Percentiles rank a stretch among this genome's conserved stretches.
Conservation (phyloP, 495 filamentous ascomycete genomes). For the Penicillium silybi region DNA sequence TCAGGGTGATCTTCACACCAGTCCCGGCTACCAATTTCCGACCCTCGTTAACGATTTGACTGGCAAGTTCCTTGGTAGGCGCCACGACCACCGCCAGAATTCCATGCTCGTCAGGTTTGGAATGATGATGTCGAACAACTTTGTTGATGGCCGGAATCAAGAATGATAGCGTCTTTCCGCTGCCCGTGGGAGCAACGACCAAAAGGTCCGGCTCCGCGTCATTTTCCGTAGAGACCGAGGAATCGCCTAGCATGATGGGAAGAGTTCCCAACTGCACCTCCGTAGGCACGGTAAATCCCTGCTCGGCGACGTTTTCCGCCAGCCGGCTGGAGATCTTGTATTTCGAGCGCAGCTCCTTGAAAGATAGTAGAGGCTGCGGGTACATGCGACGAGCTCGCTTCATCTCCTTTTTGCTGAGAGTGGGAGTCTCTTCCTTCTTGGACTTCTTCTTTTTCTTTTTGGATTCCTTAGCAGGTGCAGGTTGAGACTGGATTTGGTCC, state of each 20-base stretch:
- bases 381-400: slow-evolving; percentile 54
- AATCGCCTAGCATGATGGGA: slow-evolving; percentile 63
- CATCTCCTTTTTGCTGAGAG: slow-evolving; percentile 49
- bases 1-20: slow-evolving; percentile 71
- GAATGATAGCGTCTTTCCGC: slow-evolving; percentile 95
- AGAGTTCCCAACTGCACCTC: slow-evolving; percentile 88
- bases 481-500: slow-evolving; percentile 33
- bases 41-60: slow-evolving; percentile 90
- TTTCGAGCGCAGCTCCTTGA: slow-evolving; percentile 61
- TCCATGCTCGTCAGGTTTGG: slow-evolving; percentile 44
- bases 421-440: slow-evolving; percentile 33
- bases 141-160: slow-evolving; percentile 79
- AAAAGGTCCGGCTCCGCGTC: slow-evolving; percentile 63
- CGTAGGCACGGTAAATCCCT: slow-evolving; percentile 83
- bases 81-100: slow-evolving; percentile 70
- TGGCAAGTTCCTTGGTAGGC: slow-evolving; percentile 87
- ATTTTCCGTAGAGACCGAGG: slow-evolving; percentile 11
- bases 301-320: slow-evolving; percentile 70
- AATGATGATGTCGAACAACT: slow-evolving; percentile 53
- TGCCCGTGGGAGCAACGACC: slow-evolving; percentile 88
- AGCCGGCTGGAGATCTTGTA: slow-evolving; percentile 70
- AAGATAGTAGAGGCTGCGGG: slow-evolving; percentile 74
- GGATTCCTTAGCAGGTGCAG: slow-evolving; percentile 42
- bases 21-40: slow-evolving; percentile 75
- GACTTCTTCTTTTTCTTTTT: slow-evolving; percentile 51